These are phyloP conservation scores for Lasiosphaeria miniovina DNA, from an alignment of 495 filamentous ascomycete species.

Conservation along the genomic window DNA sequence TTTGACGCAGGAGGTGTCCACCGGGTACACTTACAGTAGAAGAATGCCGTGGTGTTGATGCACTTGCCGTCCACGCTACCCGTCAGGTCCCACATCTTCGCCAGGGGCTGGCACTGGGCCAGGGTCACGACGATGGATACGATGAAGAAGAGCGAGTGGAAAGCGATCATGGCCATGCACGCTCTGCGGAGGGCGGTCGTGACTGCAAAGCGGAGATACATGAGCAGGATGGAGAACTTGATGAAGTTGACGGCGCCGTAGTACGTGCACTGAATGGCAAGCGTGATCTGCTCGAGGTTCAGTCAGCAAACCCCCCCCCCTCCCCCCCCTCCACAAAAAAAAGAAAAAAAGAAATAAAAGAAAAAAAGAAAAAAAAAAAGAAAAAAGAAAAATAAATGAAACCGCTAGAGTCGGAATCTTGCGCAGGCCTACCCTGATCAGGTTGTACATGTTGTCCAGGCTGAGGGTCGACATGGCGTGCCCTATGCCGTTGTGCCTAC, in stretches of 20 bases:
- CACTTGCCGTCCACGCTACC: slow-evolving; percentile 33
- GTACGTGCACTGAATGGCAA: slow-evolving; percentile 46
- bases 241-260: slow-evolving; percentile 37
- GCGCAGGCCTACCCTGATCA: slow-evolving; percentile 28
- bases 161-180: slow-evolving; percentile 32
- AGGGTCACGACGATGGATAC: slow-evolving; percentile 38
- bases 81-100: slow-evolving; percentile 47
- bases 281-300: slow-evolving; percentile 14
- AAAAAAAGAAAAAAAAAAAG: too few relatives aligned
- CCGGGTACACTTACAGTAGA: slow-evolving; percentile 41
- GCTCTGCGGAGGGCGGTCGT: slow-evolving; percentile 30
- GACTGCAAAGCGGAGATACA: slow-evolving; percentile 46
- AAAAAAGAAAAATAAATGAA: too few relatives aligned
- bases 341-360: too few relatives aligned
- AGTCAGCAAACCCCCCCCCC: too few relatives aligned
- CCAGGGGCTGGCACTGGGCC: slow-evolving; percentile 43
- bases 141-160: slow-evolving; percentile 38
- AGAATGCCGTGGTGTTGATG: slow-evolving; percentile 49
- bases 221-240: slow-evolving; percentile 48
- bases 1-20: neutral
- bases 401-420: too few relatives aligned
- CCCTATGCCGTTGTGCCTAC: slow-evolving; percentile 29
- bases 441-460: slow-evolving; percentile 26
- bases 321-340: too few relatives aligned
- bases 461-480: slow-evolving; percentile 29